phyloP scores from a whole-genome alignment of 805 yeast species.

The Wickerhamiella spandovensis region DNA sequence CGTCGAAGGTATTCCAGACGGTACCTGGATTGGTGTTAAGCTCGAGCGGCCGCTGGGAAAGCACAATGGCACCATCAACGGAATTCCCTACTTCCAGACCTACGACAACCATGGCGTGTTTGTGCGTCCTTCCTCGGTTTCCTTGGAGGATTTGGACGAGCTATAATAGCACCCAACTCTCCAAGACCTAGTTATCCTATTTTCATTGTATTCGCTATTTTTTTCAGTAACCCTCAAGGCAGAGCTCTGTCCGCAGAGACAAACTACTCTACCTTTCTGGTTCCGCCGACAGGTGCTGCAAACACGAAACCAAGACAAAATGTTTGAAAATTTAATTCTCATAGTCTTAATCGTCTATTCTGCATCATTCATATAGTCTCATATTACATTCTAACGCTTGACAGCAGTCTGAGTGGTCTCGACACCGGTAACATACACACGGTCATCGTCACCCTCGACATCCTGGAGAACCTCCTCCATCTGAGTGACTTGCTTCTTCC shows the following conservation, averaged over 20 bases:
- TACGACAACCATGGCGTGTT: constrained; percentile 57
- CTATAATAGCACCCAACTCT: constrained; percentile 8
- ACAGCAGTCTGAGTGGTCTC: not conserved
- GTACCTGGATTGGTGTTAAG: constrained; percentile 69
- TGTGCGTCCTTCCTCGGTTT: constrained; percentile 54
- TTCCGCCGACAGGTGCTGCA: too few species aligned
- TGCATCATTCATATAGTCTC: too few species aligned
- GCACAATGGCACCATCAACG: constrained; percentile 65
- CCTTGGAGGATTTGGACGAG: constrained; percentile 31
- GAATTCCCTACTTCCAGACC: constrained; percentile 45
- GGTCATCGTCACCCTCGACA: constrained; percentile 69
- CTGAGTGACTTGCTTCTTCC: constrained; percentile 56
- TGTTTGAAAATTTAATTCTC: too few species aligned
- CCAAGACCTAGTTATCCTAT: too few species aligned
- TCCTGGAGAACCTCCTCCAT: constrained; percentile 68
- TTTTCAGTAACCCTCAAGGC: too few species aligned
- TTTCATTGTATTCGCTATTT: too few species aligned
- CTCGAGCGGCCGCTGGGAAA: constrained; percentile 81
- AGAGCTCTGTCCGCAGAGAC: too few species aligned
- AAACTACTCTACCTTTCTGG: too few species aligned
- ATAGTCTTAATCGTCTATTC: too few species aligned
- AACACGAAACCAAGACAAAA: too few species aligned
- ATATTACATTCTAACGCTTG: not conserved
- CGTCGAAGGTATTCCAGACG: constrained; percentile 38
- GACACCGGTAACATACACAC: constrained; percentile 38